A percentile compares a stretch with the other conserved stretches of the same genome.
These are phyloP conservation scores for Amaranthus palmeri DNA, from an alignment of 148 eudicot genomes.

Conservation along the genomic window DNA sequence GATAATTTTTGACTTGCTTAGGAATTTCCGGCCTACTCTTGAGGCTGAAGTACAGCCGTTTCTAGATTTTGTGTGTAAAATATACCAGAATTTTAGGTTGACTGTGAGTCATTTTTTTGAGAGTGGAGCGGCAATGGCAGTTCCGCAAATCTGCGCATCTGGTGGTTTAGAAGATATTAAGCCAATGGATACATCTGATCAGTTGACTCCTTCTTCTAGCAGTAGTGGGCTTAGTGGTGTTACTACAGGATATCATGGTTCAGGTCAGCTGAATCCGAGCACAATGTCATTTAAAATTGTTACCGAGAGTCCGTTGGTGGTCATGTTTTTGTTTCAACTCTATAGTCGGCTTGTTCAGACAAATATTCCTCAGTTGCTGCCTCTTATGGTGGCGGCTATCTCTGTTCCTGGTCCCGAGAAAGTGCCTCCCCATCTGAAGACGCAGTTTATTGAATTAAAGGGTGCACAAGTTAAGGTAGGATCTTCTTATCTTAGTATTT, in stretches of 20 bases:
- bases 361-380: constrained; percentile 86
- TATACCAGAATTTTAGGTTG: constrained; percentile 80
- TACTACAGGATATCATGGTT: constrained; percentile 44
- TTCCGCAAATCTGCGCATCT: constrained; percentile 35
- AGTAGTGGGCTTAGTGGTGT: constrained; percentile 29
- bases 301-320: constrained; percentile 96
- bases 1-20: constrained; percentile 80
- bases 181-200: constrained; percentile 77
- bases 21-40: constrained; percentile 81
- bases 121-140: constrained; percentile 57
- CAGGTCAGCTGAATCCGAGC: constrained; percentile 86
- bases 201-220: constrained; percentile 50
- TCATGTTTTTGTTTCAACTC: constrained; percentile 95
- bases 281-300: constrained; percentile 89
- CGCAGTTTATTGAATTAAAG: constrained; percentile 81
- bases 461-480: constrained; percentile 95
- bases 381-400: constrained; percentile 89
- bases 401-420: constrained; percentile 96
- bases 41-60: constrained; percentile 96
- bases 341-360: constrained; percentile 94
- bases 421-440: constrained; percentile 82
- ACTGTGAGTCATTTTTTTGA: constrained; percentile 89
- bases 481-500: not conserved
- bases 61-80: constrained; percentile 87
- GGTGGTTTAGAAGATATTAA: constrained; percentile 72